Base-by-base conservation (phyloP, 2,329 filamentous ascomycete species). In the Alternaria infectoria region DNA sequence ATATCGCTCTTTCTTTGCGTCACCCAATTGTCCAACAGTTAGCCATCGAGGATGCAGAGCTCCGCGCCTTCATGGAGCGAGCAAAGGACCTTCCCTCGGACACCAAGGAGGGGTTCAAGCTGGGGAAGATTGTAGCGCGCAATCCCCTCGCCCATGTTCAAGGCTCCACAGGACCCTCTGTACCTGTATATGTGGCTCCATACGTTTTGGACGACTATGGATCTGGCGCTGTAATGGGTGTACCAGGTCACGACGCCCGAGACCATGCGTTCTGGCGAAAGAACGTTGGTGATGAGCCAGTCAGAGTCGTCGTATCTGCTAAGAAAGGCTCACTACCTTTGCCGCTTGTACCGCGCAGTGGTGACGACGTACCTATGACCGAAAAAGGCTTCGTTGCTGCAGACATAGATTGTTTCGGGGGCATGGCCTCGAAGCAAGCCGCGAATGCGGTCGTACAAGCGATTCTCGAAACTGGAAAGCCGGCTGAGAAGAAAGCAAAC, bases 191-290 rank as follows among this genome's bases (percentile, higher is more conserved):
- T 73, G 91, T 92, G 21, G 92, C 93, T 10, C 90, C 93, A 0
- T 97, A 97, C 74, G 93, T 97, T 11, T 83, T 96, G 6, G 91
- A 90, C 25, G 91, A 93, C 74, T 96, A 96, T 70, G 93, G 93
- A 15, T 91, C 93, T 69, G 93, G 93, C 1, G 93, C 93, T 10
- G 91, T 97, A 2, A 97, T 97, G 93, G 93, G 93, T 46, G 93
- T 97, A 8, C 93, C 93, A 0, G 93, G 90, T 2, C 93, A 97
- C 74, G 93, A 97, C 78, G 76, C 85, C 5, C 87, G 93, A 56
- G 93, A 97, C 71, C 85, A 91, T 78, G 86, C 87, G 2, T 97
- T 97, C 77, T 97, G 93, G 91, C 88, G 86, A 69, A 83, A 89
- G 61, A 93, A 96, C 68, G 83, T 86, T 28, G 83, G 84, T 6